Base-by-base conservation (phyloP, 805 yeast species). In the Yueomyces sp. region DNA sequence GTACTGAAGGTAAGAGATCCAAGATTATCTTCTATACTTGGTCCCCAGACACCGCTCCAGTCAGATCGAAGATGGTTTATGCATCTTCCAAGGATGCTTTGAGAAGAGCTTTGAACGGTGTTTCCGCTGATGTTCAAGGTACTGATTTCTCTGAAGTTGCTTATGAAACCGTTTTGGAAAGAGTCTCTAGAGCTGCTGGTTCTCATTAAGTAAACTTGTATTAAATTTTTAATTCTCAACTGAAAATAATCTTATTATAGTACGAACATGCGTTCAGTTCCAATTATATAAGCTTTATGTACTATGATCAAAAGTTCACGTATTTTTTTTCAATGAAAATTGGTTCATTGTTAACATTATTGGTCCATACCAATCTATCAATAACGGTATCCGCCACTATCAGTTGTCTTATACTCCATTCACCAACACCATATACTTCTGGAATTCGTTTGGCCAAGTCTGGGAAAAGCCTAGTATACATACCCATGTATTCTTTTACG, bases 51-150 rank as follows among this genome's bases (percentile, higher is more conserved):
- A 85, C 94, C 49, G 96, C 97, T 44, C 86, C 92, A 49, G 80
- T 92, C 59, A 83, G 94, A 73, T 66, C 87, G 56, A 92, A 92
- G 83, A 92, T 92, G 98, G 84, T 90, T 50, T 90, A 88, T 72
- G 97, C 98, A 40, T 79, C 96, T n/a, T 88, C 97, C 48, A 87
- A 87, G 70, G 97, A 88, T 59, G 95, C 96, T 41, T 77, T 92
- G 62, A 90, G 97, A 76, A 86, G 95, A 70, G 90, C 98, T 45
- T 74, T 92, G 62, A 90, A 85, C 65, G 98, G 98, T 67, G 79
- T 92, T 54, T 72, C 96, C 45, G 67, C 95, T 54, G 98, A 92
- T 62, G 74, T 92, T 60, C 98, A 92, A 73, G 98, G 97, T 63
- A 92, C 98, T 47, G 98, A 92, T 68, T 88, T 80, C 69, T 81